Base-by-base conservation (phyloP, 176 grass and related monocot species). In the Puccinellia tenuiflora region DNA sequence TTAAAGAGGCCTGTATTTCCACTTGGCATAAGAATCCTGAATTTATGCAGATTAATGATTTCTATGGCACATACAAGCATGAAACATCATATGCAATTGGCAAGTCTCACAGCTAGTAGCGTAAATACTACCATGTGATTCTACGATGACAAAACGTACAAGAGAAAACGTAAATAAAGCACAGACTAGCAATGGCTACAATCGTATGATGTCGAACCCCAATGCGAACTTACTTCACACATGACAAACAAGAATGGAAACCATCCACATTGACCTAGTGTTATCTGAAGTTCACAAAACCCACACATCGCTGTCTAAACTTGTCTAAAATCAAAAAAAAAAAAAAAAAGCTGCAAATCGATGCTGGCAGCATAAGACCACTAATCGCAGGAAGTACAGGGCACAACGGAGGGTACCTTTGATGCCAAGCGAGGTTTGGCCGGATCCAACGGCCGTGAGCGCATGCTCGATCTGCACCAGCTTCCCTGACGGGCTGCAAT, bases 391-490 rank as follows among this genome's bases (percentile, higher is more conserved):
- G 26, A 83, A 59, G 22, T 26, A 74, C 24, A 7, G 14, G 28
- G 8, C 50, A 39, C 2, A 10, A 18, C 20, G 24, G 38, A 31
- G 67, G 38, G 65, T 71, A 95, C 96, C 96, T 95, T 98, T 98
- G 87, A 98, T 98, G 33, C 96, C 96, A 48, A 99, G 96, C 43
- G 96, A 99, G 9, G 96, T 99, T 85, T 99, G 96, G 54, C 96
- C 96, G 65, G 93, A 96, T 92, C 93, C 93, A 30, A 99, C 96
- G 3, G 96, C 93, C 63, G 78, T 95, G 48, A 99, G 91, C 21
- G 96, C 96, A 79, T 99, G 96, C 78, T 96, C 93, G 85, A 96
- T 99, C 85, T 99, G 93, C 64, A 99, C 96, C 71, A 96, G 87
- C 85, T 99, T 99, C 63, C 96, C 93, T 15, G 96, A 96, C 5